phyloP scores from a whole-genome alignment of 2,329 filamentous ascomycete genomes.

The Annulohypoxylon truncatum region DNA sequence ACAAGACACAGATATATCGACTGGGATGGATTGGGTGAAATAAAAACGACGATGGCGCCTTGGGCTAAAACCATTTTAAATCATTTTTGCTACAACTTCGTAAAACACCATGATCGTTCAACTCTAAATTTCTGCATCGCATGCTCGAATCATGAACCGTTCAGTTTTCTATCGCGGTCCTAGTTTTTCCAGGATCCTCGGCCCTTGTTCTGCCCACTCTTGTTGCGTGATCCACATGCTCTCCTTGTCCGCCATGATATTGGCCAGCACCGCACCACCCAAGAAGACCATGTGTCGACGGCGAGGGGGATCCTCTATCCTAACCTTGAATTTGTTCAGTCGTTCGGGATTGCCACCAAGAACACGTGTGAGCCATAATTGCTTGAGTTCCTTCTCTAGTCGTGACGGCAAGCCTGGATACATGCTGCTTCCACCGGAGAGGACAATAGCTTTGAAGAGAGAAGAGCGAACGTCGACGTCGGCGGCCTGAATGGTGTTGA shows the following conservation, averaged over 20 bases:
- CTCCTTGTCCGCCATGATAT: constrained; percentile 99
- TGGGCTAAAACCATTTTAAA: constrained; percentile 17
- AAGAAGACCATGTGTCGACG: constrained; percentile 99
- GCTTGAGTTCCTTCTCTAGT: constrained; percentile 98
- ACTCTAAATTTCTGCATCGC: constrained; percentile 11
- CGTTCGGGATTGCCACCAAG: constrained; percentile 92
- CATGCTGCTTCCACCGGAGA: constrained; percentile 98
- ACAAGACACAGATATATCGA: too few relatives aligned
- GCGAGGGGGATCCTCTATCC: constrained; percentile 96
- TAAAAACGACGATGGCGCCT: constrained; percentile 3
- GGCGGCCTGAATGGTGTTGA: constrained; percentile 97
- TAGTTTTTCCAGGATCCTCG: constrained; percentile 87
- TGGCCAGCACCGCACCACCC: constrained; percentile 93
- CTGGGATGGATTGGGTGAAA: constrained; percentile 3
- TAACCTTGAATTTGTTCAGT: constrained; percentile 98
- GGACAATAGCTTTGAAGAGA: constrained; percentile 95
- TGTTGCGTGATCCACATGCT: constrained; percentile 98
- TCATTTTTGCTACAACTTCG: constrained; percentile 35
- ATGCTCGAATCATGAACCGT: neutral
- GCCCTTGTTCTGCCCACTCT: constrained; percentile 95
- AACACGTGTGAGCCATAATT: constrained; percentile 95
- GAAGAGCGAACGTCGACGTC: constrained; percentile 95
- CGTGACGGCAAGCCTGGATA: constrained; percentile 95
- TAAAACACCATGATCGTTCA: constrained; percentile 34
- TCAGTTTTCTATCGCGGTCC: constrained; percentile 76